Percentiles rank a stretch among this genome's conserved stretches.
These are phyloP conservation scores for Pseudopithomyces maydicus DNA, from an alignment of 2,329 filamentous ascomycete genomes.

Conservation along the genomic window DNA sequence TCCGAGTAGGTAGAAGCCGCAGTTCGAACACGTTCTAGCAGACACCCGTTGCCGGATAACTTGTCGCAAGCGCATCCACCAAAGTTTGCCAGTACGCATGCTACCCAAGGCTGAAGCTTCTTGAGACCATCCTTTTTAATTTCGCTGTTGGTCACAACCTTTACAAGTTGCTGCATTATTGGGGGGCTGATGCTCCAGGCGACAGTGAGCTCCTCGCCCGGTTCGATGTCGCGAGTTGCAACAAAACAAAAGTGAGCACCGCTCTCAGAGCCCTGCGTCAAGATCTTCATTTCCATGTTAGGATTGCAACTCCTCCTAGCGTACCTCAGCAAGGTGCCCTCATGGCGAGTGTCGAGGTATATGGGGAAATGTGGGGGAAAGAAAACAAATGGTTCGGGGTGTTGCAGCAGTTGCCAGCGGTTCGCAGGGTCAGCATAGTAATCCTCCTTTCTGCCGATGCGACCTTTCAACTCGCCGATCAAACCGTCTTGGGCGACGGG, in stretches of 20 bases:
- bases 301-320: slow-evolving; percentile 90
- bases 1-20: slow-evolving; percentile 32
- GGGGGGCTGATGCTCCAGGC: slow-evolving; percentile 59
- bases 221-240: slow-evolving; percentile 77
- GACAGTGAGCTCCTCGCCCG: slow-evolving; percentile 71
- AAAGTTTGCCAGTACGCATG: slow-evolving; percentile 74
- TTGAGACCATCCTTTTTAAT: slow-evolving; percentile 61
- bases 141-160: slow-evolving; percentile 68
- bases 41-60: slow-evolving; percentile 41
- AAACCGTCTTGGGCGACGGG: slow-evolving; percentile 58
- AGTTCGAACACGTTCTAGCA: slow-evolving; percentile 43
- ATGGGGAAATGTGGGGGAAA: slow-evolving; percentile 86
- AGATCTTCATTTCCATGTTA: slow-evolving; percentile 86
- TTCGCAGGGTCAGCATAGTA: slow-evolving; percentile 53
- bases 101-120: slow-evolving; percentile 69
- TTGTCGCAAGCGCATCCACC: slow-evolving; percentile 77
- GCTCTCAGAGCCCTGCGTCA: slow-evolving; percentile 70
- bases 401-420: slow-evolving; percentile 53
- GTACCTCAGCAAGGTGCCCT: slow-evolving; percentile 85
- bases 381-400: slow-evolving; percentile 60
- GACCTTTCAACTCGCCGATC: slow-evolving; percentile 73
- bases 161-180: slow-evolving; percentile 61
- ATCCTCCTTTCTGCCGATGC: slow-evolving; percentile 54
- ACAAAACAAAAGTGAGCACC: slow-evolving; percentile 91
- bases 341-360: slow-evolving; percentile 88